Evolutionary conservation across 495 filamentous ascomycete species (phyloP).

Genomic region (Jackrogersella multiformis): DNA sequence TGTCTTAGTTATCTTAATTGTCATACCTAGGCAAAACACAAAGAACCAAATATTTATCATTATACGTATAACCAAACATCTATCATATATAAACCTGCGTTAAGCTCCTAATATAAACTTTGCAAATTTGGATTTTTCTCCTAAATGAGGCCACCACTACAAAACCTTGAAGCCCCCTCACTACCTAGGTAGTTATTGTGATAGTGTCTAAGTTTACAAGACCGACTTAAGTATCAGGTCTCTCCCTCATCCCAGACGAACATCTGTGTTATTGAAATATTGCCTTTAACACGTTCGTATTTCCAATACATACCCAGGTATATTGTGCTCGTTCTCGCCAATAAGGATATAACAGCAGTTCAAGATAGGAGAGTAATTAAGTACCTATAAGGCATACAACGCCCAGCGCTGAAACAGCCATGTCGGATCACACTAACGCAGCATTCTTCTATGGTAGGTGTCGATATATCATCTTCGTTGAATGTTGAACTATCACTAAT

Average conservation of each 20-base stretch:
- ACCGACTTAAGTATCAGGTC: background rate
- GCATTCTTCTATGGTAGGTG: slow-evolving; percentile 75
- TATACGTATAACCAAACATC: too few relatives aligned
- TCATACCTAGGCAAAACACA: too few relatives aligned
- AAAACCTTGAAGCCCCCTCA: background rate
- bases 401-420: background rate
- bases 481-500: slow-evolving; percentile 8
- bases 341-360: background rate
- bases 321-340: background rate
- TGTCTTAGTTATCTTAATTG: too few relatives aligned
- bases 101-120: too few relatives aligned
- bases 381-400: background rate
- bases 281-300: background rate
- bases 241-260: background rate
- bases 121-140: too few relatives aligned
- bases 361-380: background rate
- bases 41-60: too few relatives aligned
- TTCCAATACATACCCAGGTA: too few relatives aligned
- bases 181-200: background rate
- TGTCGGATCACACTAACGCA: slow-evolving; percentile 48
- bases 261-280: background rate
- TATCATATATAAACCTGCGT: too few relatives aligned
- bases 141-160: background rate
- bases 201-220: too few relatives aligned
- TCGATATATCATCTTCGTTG: background rate